A percentile compares a stretch with the other conserved stretches of the same genome.
Conservation (phyloP, 768 basidiomycete species). For the Boletus rubroflammeus region DNA sequence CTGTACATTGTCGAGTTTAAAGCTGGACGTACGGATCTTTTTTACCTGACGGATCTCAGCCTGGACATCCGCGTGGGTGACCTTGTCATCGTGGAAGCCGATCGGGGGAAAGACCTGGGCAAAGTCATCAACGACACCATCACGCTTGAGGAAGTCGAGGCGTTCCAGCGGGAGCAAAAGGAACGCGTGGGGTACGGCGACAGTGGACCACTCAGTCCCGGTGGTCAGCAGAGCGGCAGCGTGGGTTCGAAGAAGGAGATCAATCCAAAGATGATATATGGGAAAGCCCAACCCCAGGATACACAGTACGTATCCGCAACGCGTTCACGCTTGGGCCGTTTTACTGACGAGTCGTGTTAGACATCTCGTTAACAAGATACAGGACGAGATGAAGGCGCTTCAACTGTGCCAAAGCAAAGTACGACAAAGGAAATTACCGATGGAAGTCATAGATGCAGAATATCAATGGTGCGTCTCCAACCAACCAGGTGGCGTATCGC, state of each 20-base stretch:
- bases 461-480: constrained; percentile 80
- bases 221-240: constrained; percentile 32
- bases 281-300: constrained; percentile 80
- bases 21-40: constrained; percentile 91
- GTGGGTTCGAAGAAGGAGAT: constrained; percentile 77
- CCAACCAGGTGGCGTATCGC: background rate
- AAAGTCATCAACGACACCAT: constrained; percentile 90
- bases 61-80: constrained; percentile 77
- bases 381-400: constrained; percentile 90
- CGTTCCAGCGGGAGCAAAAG: constrained; percentile 79
- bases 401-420: constrained; percentile 91
- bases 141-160: constrained; percentile 85
- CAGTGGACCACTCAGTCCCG: constrained; percentile 50
- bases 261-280: constrained; percentile 95
- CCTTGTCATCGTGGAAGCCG: constrained; percentile 94
- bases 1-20: constrained; percentile 98
- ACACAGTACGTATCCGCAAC: constrained; percentile 51
- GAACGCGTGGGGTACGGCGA: constrained; percentile 46
- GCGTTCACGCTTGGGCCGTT: background rate
- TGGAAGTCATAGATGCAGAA: constrained; percentile 98
- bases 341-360: constrained; percentile 35
- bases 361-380: constrained; percentile 73
- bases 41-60: constrained; percentile 76
- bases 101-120: constrained; percentile 90
- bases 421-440: constrained; percentile 88